Evolutionary conservation across 2,329 filamentous ascomycete genomes (phyloP).

Genomic region (Cladorrhinum sp.): DNA sequence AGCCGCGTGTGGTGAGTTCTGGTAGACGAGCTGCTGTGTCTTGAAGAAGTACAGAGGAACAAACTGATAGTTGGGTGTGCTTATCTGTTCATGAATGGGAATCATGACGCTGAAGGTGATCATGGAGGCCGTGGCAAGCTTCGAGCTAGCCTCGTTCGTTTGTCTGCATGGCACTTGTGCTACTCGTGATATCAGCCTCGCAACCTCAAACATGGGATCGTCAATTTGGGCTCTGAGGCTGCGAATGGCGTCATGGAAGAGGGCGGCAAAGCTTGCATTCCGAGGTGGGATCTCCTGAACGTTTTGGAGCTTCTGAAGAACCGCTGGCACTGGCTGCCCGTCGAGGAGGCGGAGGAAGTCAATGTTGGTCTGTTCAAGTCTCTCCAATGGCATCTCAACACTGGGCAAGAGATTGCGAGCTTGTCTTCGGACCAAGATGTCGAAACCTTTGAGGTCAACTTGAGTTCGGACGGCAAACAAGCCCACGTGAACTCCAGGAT

Average conservation of each 20-base stretch:
- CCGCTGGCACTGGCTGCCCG: conserved; percentile 39
- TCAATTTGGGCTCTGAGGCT: conserved; percentile 38
- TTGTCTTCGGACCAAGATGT: conserved; percentile 57
- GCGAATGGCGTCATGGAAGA: conserved; percentile 33
- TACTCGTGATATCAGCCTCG: conserved; percentile 38
- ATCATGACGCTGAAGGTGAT: conserved; percentile 60
- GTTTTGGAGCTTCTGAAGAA: conserved; percentile 39
- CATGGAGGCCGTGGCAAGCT: conserved; percentile 34
- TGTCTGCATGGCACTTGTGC: conserved; percentile 38
- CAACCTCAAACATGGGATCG: conserved; percentile 41
- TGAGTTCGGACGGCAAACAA: conserved; percentile 56
- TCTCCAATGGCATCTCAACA: conserved; percentile 49
- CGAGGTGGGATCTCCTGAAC: conserved; percentile 26
- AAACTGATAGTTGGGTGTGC: conserved; percentile 53
- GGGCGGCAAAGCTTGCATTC: conserved; percentile 19
- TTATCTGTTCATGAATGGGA: conserved; percentile 55
- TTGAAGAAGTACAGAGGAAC: conserved; percentile 64
- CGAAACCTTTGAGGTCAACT: conserved; percentile 54
- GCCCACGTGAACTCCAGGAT: conserved; percentile 54
- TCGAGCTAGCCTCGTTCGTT: conserved; percentile 19
- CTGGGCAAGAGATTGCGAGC: conserved; percentile 60
- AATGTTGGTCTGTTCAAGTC: conserved; percentile 53
- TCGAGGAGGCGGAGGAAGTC: conserved; percentile 53
- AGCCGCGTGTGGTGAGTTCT: conserved; percentile 51
- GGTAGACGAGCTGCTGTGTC: conserved; percentile 60